These are phyloP conservation scores for Penstemon barbatus DNA, from an alignment of 257 asterid species.

Conservation along the genomic window DNA sequence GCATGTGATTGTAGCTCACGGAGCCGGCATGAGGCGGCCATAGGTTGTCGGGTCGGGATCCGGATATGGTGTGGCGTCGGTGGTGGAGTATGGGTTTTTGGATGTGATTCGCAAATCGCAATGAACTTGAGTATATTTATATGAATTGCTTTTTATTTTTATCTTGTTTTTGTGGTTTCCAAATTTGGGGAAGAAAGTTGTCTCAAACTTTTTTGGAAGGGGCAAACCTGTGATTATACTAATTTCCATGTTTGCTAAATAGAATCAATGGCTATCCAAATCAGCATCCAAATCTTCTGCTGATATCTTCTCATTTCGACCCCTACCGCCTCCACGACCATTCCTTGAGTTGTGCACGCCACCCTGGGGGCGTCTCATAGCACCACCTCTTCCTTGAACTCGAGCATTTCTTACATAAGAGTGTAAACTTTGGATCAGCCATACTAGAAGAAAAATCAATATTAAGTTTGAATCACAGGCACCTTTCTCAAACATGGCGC, in stretches of 20 bases:
- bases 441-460: not conserved
- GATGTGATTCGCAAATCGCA: no score
- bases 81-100: no score
- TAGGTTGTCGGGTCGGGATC: not conserved
- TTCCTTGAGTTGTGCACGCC: slow-evolving; percentile 46
- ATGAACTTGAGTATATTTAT: no score
- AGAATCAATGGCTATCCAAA: slow-evolving; percentile 31
- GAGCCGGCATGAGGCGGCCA: not conserved
- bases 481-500: no score
- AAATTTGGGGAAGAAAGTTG: no score
- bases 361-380: slow-evolving; percentile 45
- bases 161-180: no score
- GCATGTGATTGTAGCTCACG: not conserved
- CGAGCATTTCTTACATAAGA: slow-evolving; percentile 25
- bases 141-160: no score
- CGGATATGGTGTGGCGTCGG: no score
- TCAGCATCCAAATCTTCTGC: slow-evolving; percentile 78
- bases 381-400: slow-evolving; percentile 49
- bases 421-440: not conserved
- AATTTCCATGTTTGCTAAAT: no score
- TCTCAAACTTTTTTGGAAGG: no score
- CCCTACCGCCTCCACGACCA: slow-evolving; percentile 54
- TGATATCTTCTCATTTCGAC: slow-evolving; percentile 54
- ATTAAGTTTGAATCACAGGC: not conserved
- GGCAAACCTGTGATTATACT: not conserved